These are phyloP conservation scores for Pythium phragmitis DNA, from an alignment of 352 stramenopile genomes.

Conservation along the genomic window DNA sequence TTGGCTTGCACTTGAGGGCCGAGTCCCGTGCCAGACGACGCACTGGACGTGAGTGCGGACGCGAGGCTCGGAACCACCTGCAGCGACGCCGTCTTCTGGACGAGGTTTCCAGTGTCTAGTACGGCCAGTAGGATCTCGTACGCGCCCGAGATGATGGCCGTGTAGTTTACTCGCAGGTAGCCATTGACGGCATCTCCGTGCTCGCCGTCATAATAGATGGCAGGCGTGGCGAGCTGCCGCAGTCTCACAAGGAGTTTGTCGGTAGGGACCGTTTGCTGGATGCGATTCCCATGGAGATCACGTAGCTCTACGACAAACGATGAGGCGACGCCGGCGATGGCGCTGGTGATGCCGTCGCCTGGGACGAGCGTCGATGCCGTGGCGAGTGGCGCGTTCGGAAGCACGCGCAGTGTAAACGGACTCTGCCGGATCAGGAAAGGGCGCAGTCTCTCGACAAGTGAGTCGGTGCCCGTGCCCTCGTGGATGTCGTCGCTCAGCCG, in stretches of 20 bases:
- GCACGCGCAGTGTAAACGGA: conserved; percentile 20
- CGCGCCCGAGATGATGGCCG: neutral
- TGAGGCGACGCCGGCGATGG: conserved; percentile 4
- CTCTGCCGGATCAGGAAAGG: conserved; percentile 24
- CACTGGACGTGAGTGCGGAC: conserved; percentile 22
- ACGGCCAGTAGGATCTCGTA: conserved; percentile 21
- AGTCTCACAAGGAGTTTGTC: conserved; percentile 12
- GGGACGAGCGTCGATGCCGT: conserved; percentile 15
- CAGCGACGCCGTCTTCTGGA: conserved; percentile 17
- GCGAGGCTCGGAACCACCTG: conserved; percentile 21
- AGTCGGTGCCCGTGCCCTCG: conserved; percentile 5
- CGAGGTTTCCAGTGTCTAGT: conserved; percentile 3
- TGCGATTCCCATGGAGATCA: conserved; percentile 19
- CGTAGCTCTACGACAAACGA: conserved; percentile 25
- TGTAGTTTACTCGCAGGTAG: conserved; percentile 14
- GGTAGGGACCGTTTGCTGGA: conserved; percentile 5
- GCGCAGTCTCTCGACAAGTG: conserved; percentile 16
- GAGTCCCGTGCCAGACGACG: conserved; percentile 10
- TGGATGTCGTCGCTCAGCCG: conserved; percentile 12
- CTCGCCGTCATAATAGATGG: neutral
- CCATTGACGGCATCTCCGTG: conserved; percentile 11
- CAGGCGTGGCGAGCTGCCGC: conserved; percentile 6
- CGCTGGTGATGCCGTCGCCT: conserved; percentile 5
- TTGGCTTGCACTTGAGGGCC: conserved; percentile 18
- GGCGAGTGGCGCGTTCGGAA: conserved; percentile 17